These are phyloP conservation scores for Eragrostis curvula DNA, from an alignment of 176 grass and related monocot genomes.

Conservation along the genomic window DNA sequence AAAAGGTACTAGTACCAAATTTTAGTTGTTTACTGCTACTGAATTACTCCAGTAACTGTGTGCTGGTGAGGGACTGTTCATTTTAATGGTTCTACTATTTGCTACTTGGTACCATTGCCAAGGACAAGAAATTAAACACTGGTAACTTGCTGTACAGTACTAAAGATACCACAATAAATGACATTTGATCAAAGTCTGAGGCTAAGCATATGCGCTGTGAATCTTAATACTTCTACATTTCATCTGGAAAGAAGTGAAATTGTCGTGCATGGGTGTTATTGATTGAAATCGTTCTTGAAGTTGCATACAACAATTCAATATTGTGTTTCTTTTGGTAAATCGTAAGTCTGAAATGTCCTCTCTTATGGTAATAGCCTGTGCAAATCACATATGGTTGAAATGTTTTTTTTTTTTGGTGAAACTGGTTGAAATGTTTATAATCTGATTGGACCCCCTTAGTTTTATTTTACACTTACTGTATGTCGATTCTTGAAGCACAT, in stretches of 20 bases:
- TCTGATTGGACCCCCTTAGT: not conserved
- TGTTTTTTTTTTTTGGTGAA: too few relatives aligned
- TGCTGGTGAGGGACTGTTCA: slow-evolving; percentile 32
- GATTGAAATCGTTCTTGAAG: not conserved
- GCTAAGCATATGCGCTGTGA: slow-evolving; percentile 9
- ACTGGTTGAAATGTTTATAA: slow-evolving; percentile 17
- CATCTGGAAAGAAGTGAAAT: not conserved
- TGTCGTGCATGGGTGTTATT: not conserved
- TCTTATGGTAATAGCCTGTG: not conserved
- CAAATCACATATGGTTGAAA: slow-evolving; percentile 11
- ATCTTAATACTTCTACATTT: not conserved
- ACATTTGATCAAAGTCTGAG: slow-evolving; percentile 15
- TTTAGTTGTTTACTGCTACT: slow-evolving; percentile 11
- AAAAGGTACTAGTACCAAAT: not conserved
- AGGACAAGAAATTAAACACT: slow-evolving; percentile 55
- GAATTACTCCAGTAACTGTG: slow-evolving; percentile 35
- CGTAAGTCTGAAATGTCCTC: not conserved
- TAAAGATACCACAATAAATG: slow-evolving; percentile 55
- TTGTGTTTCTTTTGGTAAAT: not conserved
- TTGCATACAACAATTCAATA: not conserved
- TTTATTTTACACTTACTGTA: not conserved
- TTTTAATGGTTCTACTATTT: slow-evolving; percentile 32
- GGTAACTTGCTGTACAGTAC: slow-evolving; percentile 47
- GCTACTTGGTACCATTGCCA: slow-evolving; percentile 40
- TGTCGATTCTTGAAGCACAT: not conserved